Base-by-base conservation (phyloP, 345 rosid genomes). In the Alliaria petiolata region DNA sequence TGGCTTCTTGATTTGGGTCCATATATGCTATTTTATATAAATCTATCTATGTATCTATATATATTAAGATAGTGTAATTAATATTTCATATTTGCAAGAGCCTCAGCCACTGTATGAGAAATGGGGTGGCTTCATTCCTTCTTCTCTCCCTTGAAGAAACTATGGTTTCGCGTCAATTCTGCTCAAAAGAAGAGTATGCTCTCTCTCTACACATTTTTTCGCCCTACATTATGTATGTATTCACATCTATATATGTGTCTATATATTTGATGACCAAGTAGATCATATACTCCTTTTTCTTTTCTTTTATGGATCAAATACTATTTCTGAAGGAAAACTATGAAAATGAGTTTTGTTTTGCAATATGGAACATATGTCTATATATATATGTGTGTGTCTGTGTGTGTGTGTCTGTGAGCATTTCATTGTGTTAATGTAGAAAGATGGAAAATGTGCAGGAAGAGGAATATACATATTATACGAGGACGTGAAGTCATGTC, bases 91-190 rank as follows among this genome's bases (percentile, higher is more conserved):
- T 76, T 70, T 73, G 77, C 68, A 84, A 79, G 82, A 84, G 78
- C 79, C 83, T 57, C 58, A 57, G 65, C 76, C 75, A 56, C 71
- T 63, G 49, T 60, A 65, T 63, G 54, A 75, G 57, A 76, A 78
- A 93, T 93, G 98, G 87, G 93, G 51, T 89, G 92, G 98, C 84
- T 93, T 15, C 86, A 84, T 70, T 91, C 96, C 76, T 87, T 93
- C 83, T 62, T 93, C 87, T 87, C 90, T 75, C 95, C 92, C 25
- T 70, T 93, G 88, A 93, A 85, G 96, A 93, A 93, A 85, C 85
- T 93, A 9, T 93, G 95, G 96, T 69, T 89, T 62, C 88, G 93
- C 19, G 75, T 84, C 50, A 87, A 93, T 71, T 84, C 90, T 2
- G 63, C 89, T 76, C 89, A 79, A 4, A 85, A 81, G 72, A 93